These are phyloP conservation scores for Chlorella sp. DNA, from an alignment of 139 green algal species.

Conservation along the genomic window DNA sequence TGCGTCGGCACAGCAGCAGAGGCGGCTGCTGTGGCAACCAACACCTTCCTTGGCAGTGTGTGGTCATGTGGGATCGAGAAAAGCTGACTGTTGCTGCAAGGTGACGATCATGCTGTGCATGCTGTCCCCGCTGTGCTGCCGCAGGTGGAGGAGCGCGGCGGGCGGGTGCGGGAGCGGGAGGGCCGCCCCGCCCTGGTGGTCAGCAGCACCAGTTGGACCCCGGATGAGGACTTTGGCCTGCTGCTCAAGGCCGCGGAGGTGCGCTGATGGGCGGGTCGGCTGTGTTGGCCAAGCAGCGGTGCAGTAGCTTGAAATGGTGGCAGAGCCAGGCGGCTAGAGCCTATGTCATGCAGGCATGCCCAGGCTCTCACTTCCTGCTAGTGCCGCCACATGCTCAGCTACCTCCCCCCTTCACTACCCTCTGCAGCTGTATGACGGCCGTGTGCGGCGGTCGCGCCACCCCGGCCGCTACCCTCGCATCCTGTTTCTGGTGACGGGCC, in stretches of 20 bases:
- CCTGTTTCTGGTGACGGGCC: conserved; percentile 75
- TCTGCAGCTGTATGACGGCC: conserved; percentile 23
- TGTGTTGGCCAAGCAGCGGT: neutral
- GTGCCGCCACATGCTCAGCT: neutral
- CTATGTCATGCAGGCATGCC: too few species aligned
- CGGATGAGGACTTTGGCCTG: conserved; percentile 97
- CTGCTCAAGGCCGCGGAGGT: conserved; percentile 79
- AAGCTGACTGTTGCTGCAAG: too few species aligned
- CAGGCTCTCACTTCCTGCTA: too few species aligned
- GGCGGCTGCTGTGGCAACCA: too few species aligned
- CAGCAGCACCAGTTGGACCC: conserved; percentile 97
- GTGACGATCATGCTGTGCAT: too few species aligned
- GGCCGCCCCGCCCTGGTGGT: conserved; percentile 88
- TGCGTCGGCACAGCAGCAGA: neutral
- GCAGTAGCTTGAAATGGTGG: neutral
- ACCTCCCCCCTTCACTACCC: neutral
- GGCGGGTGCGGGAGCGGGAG: conserved; percentile 21
- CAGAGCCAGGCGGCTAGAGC: too few species aligned
- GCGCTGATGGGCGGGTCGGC: conserved; percentile 27
- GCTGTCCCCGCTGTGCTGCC: too few species aligned
- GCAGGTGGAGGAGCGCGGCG: neutral
- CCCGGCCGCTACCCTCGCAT: conserved; percentile 48
- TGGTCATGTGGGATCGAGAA: too few species aligned
- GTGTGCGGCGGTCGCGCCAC: conserved; percentile 18
- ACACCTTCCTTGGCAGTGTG: too few species aligned